Evolutionary conservation across 2,329 filamentous ascomycete genomes (phyloP).

Genomic region (Metarhizium rileyi): DNA sequence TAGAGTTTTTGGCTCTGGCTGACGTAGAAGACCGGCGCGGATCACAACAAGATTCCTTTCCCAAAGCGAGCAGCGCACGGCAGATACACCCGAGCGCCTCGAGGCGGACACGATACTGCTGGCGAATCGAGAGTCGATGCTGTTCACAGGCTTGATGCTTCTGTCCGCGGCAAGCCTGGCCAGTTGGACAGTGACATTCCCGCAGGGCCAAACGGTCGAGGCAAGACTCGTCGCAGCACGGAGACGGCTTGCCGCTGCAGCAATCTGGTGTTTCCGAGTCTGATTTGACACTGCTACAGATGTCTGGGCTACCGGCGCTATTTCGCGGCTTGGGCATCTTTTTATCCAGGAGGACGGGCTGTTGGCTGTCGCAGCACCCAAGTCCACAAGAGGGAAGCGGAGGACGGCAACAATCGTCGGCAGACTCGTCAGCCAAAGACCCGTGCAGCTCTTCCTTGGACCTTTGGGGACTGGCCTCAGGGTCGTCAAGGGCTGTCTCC

Average conservation of each 20-base stretch:
- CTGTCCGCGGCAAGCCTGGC: background rate
- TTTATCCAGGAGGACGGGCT: too few species aligned
- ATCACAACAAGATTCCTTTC: slow-evolving; percentile 41
- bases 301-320: too few species aligned
- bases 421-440: too few species aligned
- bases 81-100: slow-evolving; percentile 44
- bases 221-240: background rate
- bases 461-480: too few species aligned
- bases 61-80: slow-evolving; percentile 38
- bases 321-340: too few species aligned
- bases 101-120: slow-evolving; percentile 33
- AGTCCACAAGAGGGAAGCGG: too few species aligned
- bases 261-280: background rate
- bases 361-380: too few species aligned
- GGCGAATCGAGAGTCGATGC: slow-evolving; percentile 25
- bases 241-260: background rate
- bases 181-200: background rate
- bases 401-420: too few species aligned
- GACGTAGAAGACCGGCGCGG: slow-evolving; percentile 15
- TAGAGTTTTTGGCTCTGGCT: slow-evolving; percentile 17
- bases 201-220: background rate
- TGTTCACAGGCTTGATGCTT: slow-evolving; percentile 21
- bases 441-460: too few species aligned
- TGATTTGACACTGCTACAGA: too few species aligned
- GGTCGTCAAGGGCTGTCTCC: too few species aligned